These are phyloP conservation scores for Hypoxylon sp. DNA, from an alignment of 2,329 filamentous ascomycete species.

Conservation along the genomic window DNA sequence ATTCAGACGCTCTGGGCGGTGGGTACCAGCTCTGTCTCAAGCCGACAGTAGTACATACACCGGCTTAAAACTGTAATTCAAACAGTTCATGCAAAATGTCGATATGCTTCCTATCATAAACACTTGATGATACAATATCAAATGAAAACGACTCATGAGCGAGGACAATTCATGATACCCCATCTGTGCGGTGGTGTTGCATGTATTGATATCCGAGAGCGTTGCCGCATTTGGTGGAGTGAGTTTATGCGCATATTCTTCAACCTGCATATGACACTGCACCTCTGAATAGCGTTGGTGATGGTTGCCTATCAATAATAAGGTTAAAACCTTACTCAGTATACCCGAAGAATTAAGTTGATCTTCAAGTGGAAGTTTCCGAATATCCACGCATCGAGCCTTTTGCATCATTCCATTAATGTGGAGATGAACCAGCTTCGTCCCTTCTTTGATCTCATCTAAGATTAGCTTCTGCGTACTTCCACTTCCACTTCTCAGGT, in stretches of 20 bases:
- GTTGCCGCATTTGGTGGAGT: constrained; percentile 14
- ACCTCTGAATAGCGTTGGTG: background rate
- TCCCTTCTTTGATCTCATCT: constrained; percentile 13
- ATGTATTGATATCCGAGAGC: constrained; percentile 16
- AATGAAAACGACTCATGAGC: constrained; percentile 18
- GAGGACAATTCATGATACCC: constrained; percentile 10
- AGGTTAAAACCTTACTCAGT: background rate
- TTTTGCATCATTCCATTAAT: constrained; percentile 18
- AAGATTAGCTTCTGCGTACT: constrained; percentile 9
- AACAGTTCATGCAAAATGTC: constrained; percentile 7
- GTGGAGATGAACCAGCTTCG: background rate
- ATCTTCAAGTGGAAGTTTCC: constrained; percentile 3
- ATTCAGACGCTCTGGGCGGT: constrained; percentile 52
- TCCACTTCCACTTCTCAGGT: background rate
- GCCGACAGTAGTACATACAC: constrained; percentile 6
- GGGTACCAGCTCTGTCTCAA: constrained; percentile 17
- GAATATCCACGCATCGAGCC: constrained; percentile 6
- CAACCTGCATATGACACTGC: too few species aligned
- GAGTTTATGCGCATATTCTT: constrained; percentile 35
- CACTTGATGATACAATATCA: background rate
- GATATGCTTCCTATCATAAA: constrained; percentile 11
- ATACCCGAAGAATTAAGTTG: constrained; percentile 16
- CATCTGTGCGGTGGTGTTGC: constrained; percentile 42
- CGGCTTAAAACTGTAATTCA: background rate
- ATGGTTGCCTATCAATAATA: background rate